phyloP scores from a whole-genome alignment of 1,284 basidiomycete species.

The Athelia sp. region DNA sequence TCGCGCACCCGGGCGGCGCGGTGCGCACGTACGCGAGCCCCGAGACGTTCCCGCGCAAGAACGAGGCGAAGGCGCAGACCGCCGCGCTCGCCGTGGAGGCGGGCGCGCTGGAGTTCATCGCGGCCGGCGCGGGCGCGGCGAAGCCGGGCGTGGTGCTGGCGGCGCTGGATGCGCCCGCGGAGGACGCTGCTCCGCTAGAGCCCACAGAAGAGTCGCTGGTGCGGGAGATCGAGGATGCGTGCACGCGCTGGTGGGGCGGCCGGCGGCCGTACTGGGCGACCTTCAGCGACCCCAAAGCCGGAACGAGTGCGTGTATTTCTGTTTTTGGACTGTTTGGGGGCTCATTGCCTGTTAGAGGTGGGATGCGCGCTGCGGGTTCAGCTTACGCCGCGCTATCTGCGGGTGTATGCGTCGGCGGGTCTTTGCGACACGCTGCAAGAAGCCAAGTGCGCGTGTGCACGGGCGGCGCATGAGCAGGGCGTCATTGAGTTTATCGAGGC shows the following conservation, averaged over 20 bases:
- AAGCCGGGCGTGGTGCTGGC: conserved; percentile 28
- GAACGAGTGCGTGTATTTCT: conserved; percentile 33
- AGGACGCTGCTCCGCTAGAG: conserved; percentile 2
- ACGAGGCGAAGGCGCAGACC: conserved; percentile 46
- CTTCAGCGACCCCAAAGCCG: conserved; percentile 39
- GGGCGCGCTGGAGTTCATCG: conserved; percentile 55
- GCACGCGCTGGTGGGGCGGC: conserved; percentile 45
- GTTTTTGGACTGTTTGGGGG: conserved; percentile 1
- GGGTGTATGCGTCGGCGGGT: conserved; percentile 45
- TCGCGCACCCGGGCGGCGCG: conserved; percentile 46
- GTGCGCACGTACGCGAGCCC: conserved; percentile 47
- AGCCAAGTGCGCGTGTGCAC: conserved; percentile 51
- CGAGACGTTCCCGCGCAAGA: conserved; percentile 33
- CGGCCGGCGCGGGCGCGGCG: conserved; percentile 28
- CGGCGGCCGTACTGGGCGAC: conserved; percentile 43
- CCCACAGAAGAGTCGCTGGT: conserved; percentile 20
- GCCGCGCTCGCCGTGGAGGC: conserved; percentile 50
- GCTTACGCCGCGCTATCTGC: conserved; percentile 32
- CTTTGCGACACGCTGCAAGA: conserved; percentile 30
- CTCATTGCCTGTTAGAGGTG: conserved; percentile 28
- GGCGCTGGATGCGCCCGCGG: conserved; percentile 25
- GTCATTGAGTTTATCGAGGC: conserved; percentile 51
- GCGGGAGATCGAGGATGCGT: conserved; percentile 43
- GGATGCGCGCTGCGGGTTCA: conserved; percentile 54
- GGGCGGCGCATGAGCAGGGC: conserved; percentile 42